Evolutionary conservation across 2,329 filamentous ascomycete genomes (phyloP).

Genomic region (Nannizziopsis barbatae): DNA sequence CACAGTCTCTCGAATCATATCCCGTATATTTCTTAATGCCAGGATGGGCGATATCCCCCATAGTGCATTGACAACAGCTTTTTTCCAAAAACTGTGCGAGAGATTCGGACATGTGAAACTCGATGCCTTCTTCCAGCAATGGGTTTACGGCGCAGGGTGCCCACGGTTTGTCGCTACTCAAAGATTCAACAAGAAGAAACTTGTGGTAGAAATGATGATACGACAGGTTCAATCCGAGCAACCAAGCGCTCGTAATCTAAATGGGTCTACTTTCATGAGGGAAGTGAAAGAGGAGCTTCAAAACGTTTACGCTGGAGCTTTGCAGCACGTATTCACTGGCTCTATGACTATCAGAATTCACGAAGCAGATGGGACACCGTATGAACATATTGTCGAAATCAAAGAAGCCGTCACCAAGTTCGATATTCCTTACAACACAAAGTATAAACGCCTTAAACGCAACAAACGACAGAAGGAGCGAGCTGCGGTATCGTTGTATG

Average conservation of each 20-base stretch:
- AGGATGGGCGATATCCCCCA: slow-evolving; percentile 67
- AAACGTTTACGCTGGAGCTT: slow-evolving; percentile 55
- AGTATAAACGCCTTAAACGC: slow-evolving; percentile 93
- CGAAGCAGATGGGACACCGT: slow-evolving; percentile 94
- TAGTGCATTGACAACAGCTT: slow-evolving; percentile 58
- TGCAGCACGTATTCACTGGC: slow-evolving; percentile 77
- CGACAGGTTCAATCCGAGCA: slow-evolving; percentile 59
- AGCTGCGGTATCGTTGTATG: slow-evolving; percentile 50
- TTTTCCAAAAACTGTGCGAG: slow-evolving; percentile 75
- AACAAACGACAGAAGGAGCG: slow-evolving; percentile 74
- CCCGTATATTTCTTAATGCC: slow-evolving; percentile 72
- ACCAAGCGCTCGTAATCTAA: slow-evolving; percentile 47
- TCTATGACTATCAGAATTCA: slow-evolving; percentile 98
- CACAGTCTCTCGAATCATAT: slow-evolving; percentile 75
- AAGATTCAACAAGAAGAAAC: slow-evolving; percentile 92
- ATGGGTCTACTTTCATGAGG: slow-evolving; percentile 66
- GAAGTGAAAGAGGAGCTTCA: slow-evolving; percentile 70
- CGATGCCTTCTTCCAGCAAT: slow-evolving; percentile 87
- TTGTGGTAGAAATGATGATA: slow-evolving; percentile 86
- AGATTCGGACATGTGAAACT: slow-evolving; percentile 77
- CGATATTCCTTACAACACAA: slow-evolving; percentile 96
- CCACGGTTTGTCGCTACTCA: slow-evolving; percentile 78
- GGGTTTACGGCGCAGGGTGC: slow-evolving; percentile 79
- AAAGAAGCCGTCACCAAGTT: slow-evolving; percentile 75
- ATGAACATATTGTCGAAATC: slow-evolving; percentile 95